A percentile compares a stretch with the other conserved stretches of the same genome.
These are phyloP conservation scores for Phialophora verrucosa DNA, from an alignment of 2,329 filamentous ascomycete species.

Conservation along the genomic window DNA sequence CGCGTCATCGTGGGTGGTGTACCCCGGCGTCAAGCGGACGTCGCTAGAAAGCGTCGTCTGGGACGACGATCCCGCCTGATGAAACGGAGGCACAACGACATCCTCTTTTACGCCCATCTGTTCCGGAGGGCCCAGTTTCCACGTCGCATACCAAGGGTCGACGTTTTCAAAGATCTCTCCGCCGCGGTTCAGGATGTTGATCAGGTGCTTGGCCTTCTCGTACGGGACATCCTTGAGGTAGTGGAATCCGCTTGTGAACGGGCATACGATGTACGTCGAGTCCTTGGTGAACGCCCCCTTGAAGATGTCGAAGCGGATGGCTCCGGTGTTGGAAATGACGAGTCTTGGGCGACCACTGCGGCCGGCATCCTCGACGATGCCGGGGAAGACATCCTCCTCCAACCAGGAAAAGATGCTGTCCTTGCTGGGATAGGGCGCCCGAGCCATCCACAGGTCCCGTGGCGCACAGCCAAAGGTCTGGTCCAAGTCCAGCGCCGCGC, in stretches of 20 bases:
- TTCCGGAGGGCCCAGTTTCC: conserved; percentile 53
- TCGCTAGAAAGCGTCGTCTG: conserved; percentile 43
- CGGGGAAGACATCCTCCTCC: conserved; percentile 74
- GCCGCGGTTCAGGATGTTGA: conserved; percentile 64
- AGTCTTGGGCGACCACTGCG: conserved; percentile 69
- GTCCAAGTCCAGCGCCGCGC: conserved; percentile 74
- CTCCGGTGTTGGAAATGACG: conserved; percentile 84
- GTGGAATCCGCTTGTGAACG: conserved; percentile 79
- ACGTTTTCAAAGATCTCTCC: conserved; percentile 57
- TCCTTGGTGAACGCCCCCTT: conserved; percentile 89
- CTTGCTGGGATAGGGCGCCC: conserved; percentile 73
- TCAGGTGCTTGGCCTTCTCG: conserved; percentile 70
- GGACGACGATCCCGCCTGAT: conserved; percentile 4
- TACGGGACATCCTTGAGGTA: conserved; percentile 84
- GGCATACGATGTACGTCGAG: conserved; percentile 82
- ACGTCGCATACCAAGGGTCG: conserved; percentile 38
- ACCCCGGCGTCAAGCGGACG: conserved; percentile 67
- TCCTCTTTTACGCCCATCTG: conserved; percentile 44
- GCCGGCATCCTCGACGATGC: conserved; percentile 63
- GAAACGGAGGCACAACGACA: conserved; percentile 11
- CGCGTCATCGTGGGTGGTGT: conserved; percentile 86
- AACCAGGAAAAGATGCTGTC: conserved; percentile 84
- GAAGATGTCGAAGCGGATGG: conserved; percentile 94
- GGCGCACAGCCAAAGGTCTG: conserved; percentile 82
- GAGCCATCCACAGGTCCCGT: conserved; percentile 78